Percentiles rank a stretch among this genome's conserved stretches.
These are phyloP conservation scores for Perkinsela sp. DNA, from an alignment of 208 protist species.

Conservation along the genomic window DNA sequence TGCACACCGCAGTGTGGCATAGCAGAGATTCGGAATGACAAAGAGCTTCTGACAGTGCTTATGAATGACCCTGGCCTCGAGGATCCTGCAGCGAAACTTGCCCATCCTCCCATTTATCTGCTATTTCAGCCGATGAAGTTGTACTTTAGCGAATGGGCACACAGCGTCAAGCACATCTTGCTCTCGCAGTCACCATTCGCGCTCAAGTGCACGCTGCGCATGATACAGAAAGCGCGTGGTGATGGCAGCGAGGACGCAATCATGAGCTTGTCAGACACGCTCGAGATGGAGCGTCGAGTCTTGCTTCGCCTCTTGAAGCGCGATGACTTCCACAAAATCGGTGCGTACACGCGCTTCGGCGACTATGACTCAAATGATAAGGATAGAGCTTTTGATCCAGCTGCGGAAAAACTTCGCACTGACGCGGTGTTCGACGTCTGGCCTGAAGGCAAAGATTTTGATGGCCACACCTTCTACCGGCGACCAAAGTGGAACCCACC, in stretches of 20 bases:
- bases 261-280: conserved; percentile 22
- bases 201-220: conserved; percentile 25
- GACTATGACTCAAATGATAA: conserved; percentile 22
- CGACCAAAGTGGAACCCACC: conserved; percentile 46
- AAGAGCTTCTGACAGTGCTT: conserved; percentile 32
- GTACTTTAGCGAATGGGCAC: conserved; percentile 56
- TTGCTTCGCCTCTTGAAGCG: conserved; percentile 20
- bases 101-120: conserved; percentile 58
- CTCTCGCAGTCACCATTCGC: conserved; percentile 52
- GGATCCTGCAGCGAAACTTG: conserved; percentile 18
- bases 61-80: conserved; percentile 44
- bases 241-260: conserved; percentile 23
- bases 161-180: conserved; percentile 54
- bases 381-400: conserved; percentile 10
- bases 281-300: conserved; percentile 38
- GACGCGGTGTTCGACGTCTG: conserved; percentile 32
- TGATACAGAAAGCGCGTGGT: conserved; percentile 43
- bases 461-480: conserved; percentile 35
- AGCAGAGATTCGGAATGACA: conserved; percentile 25
- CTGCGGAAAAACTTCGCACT: background rate
- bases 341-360: conserved; percentile 31
- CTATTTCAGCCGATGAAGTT: conserved; percentile 36
- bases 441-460: conserved; percentile 9
- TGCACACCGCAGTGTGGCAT: conserved; percentile 54
- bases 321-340: conserved; percentile 40